Evolutionary conservation across 345 rosid species (phyloP).

Genomic region (Lepidium africanum): DNA sequence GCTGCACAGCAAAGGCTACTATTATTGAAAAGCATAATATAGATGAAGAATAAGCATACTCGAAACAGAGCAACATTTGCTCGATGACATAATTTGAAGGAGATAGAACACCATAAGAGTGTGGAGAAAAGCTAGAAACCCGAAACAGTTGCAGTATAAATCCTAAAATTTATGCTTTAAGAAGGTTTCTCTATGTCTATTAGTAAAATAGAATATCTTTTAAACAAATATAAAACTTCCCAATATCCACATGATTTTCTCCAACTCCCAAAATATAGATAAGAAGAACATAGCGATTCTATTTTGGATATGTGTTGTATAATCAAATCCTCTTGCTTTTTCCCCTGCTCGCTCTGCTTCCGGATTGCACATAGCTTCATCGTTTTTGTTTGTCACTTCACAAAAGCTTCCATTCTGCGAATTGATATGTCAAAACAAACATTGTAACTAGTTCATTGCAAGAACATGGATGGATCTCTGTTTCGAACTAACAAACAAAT

Average conservation of each 20-base stretch:
- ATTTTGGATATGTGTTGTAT: not conserved
- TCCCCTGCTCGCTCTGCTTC: not conserved
- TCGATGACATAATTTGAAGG: no score
- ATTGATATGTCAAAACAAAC: not conserved
- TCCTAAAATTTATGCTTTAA: not conserved
- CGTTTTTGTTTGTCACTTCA: not conserved
- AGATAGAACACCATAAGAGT: no score
- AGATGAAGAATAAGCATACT: no score
- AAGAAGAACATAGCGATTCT: constrained; percentile 1
- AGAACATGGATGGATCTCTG: not conserved
- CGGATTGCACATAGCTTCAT: not conserved
- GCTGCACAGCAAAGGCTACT: no score
- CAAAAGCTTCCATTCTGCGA: constrained; percentile 20
- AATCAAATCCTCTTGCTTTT: not conserved
- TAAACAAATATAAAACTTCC: not conserved
- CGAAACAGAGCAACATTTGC: no score
- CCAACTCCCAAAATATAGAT: not conserved
- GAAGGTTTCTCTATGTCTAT: constrained; percentile 7
- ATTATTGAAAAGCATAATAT: no score
- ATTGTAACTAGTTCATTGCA: not conserved
- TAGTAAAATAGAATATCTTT: not conserved
- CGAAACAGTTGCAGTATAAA: not conserved
- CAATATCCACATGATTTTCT: constrained; percentile 10
- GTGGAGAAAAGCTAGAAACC: not conserved
- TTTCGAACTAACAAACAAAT: not conserved